Percentiles rank a stretch among this genome's conserved stretches.
Evolutionary conservation across 352 stramenopile genomes (phyloP).

Genomic region (Pythium phragmiticola): DNA sequence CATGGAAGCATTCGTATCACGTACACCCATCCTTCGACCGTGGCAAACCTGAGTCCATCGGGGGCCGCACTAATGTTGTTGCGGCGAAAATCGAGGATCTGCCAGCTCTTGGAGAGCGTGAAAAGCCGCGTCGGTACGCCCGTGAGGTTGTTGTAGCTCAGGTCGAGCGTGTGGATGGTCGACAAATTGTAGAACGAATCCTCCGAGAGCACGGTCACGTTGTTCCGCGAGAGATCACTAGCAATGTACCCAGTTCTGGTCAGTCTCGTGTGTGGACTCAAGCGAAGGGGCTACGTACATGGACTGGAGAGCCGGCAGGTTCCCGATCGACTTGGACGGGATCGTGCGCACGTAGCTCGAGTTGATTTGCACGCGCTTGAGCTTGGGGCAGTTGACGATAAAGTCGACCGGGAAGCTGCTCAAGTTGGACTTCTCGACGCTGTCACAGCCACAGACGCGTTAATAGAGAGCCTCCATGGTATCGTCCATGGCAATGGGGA

Average conservation of each 20-base stretch:
- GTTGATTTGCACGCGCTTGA: constrained; percentile 44
- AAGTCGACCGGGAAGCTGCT: constrained; percentile 32
- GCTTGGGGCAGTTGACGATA: constrained; percentile 37
- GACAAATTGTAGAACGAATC: constrained; percentile 52
- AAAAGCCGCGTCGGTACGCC: constrained; percentile 40
- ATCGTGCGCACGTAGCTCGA: constrained; percentile 35
- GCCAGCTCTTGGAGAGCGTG: constrained; percentile 46
- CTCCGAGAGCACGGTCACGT: constrained; percentile 37
- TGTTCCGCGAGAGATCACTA: constrained; percentile 44
- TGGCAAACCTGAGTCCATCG: constrained; percentile 34
- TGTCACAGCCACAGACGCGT: constrained; percentile 9
- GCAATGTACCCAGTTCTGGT: neutral
- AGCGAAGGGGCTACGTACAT: constrained; percentile 30
- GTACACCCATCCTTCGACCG: constrained; percentile 59
- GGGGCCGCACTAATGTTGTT: constrained; percentile 45
- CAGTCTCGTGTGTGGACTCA: neutral
- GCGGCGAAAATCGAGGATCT: constrained; percentile 52
- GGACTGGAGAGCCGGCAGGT: constrained; percentile 38
- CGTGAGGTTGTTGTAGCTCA: constrained; percentile 56
- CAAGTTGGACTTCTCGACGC: constrained; percentile 40
- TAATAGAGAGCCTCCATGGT: neutral
- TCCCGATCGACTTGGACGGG: constrained; percentile 29
- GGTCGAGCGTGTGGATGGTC: constrained; percentile 48
- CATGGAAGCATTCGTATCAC: constrained; percentile 3
- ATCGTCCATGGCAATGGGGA: no score